Conservation (phyloP, 2,329 filamentous ascomycete genomes). For the Aspergillus niger region DNA sequence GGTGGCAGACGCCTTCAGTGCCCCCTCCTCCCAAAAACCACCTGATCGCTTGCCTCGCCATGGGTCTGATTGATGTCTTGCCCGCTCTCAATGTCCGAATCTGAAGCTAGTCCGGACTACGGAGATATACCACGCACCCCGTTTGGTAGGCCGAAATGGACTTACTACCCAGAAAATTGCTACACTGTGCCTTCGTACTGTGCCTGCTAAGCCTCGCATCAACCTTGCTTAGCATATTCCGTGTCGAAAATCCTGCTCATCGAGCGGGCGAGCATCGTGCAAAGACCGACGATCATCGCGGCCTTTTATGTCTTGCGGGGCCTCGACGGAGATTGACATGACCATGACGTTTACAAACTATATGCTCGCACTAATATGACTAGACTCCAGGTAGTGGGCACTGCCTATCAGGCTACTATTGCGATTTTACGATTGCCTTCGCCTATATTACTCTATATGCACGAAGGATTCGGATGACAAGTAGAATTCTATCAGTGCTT, state of each 20-base stretch:
- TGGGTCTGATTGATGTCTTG: neutral
- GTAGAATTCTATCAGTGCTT: neutral
- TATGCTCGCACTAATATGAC: slow-evolving; percentile 1
- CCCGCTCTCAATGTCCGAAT: neutral
- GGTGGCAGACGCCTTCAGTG: neutral
- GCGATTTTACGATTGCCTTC: slow-evolving; percentile 1
- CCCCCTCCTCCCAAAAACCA: neutral
- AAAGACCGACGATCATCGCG: neutral
- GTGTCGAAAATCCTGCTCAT: neutral
- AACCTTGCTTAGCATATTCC: neutral
- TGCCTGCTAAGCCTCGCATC: neutral
- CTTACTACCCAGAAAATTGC: neutral
- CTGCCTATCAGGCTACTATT: slow-evolving; percentile 1
- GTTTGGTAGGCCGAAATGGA: neutral
- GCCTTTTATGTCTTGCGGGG: slow-evolving; percentile 4
- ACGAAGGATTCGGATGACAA: neutral
- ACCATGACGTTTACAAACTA: slow-evolving; percentile 3
- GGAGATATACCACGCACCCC: neutral
- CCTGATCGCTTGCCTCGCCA: neutral
- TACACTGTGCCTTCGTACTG: neutral
- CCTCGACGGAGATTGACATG: neutral
- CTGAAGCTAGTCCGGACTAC: neutral
- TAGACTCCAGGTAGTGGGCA: neutral
- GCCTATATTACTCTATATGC: neutral
- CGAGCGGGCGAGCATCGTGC: neutral